Base-by-base conservation (phyloP, 352 stramenopile species). In the Phytophthora tubulina region DNA sequence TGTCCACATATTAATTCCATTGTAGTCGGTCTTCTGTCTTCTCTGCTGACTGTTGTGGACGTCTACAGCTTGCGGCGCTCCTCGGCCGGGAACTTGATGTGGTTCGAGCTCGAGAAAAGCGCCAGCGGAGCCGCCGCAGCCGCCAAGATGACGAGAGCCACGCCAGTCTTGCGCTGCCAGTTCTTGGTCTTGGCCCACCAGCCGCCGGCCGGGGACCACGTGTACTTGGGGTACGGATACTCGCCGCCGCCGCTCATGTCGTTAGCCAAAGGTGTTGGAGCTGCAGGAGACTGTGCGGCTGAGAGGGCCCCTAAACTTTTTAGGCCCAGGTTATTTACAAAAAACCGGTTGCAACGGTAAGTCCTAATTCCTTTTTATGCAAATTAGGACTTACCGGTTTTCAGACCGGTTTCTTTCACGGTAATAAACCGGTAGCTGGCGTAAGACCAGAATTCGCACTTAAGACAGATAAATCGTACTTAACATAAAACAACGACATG, bases 211-310 rank as follows among this genome's bases (percentile, higher is more conserved):
- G 89, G 89, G 63, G 89, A 95, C 89, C 89, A 96, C 76, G 85
- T 93, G 82, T 91, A 86, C 85, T 94, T 94, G 49, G 89, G 89
- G 74, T 93, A 94, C 72, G 87, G 89, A 82, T 90, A 96, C 77
- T 93, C 88, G 75, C 86, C 82, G 38, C 88, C 82, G 64, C 85
- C 89, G 72, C 89, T 87, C 88, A 96, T 95, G 59, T 42, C 65
- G 21, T 45, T 68, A 41, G 56, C 17, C 35, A 35, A 49, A 41
- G 38, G 50, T 62, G 54, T 54, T 17, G 48, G 50, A 53, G 44
- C 46, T 75, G 46, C 35, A 65, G 51, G 41, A 62, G 68, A 73
- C 58, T 78, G 59, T 67, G 56, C 61, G 68, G 63, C 58, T 70
- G 49, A 5, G 41, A 61, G 36, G 15, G 63, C 0, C 39, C 21